Evolutionary conservation across 192 early-diverging fungal species (phyloP), one percentile per base, ranked within the genome.

Genomic region (Dispira simplex): DNA sequence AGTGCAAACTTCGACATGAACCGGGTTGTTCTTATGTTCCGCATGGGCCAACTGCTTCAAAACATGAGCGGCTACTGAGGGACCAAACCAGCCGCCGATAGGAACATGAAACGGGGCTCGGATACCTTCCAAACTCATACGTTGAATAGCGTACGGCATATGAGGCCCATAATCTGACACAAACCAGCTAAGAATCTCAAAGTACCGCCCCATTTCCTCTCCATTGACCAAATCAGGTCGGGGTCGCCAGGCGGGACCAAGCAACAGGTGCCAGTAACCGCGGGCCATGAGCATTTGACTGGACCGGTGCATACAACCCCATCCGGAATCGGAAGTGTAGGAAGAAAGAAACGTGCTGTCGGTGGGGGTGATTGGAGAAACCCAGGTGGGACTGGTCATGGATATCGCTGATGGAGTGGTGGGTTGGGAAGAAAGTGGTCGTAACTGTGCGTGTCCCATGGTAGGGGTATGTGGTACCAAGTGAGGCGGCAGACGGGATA

Each of bases 311-410:
- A 73, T 77, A 64, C 76, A 77, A 3, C 76, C 76, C 76, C 76
- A 77, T 28, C 76, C 76, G 68, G 74, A 74, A 64, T 77, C 76
- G 16, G 76, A 77, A 16, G 76, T 77, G 70, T 77, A 77, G 55
- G 74, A 77, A 44, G 76, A 77, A 39, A 73, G 70, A 60, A 60
- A 60, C 39, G 11, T 13, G 18, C 39, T 8, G 8, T 44, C 58
- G 6, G 25, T 10, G 39, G 21, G 3, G 23, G n/a, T 20, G 25
- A 13, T 27, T 1, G 54, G 54, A 20, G 54, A 13, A 5, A 13
- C 13, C 13, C 23, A 26, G 8, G 25, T 20, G 10, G 16, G 23
- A 26, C 13, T 56, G 25, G 13, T 20, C 20, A 13, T 20, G 16
- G 23, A 13, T 2, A 3, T 13, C 20, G 13, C 54, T 25, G 54